A percentile compares a stretch with the other conserved stretches of the same genome.
These are phyloP conservation scores for Exidia glandulosa DNA, from an alignment of 768 basidiomycete genomes.

Conservation along the genomic window DNA sequence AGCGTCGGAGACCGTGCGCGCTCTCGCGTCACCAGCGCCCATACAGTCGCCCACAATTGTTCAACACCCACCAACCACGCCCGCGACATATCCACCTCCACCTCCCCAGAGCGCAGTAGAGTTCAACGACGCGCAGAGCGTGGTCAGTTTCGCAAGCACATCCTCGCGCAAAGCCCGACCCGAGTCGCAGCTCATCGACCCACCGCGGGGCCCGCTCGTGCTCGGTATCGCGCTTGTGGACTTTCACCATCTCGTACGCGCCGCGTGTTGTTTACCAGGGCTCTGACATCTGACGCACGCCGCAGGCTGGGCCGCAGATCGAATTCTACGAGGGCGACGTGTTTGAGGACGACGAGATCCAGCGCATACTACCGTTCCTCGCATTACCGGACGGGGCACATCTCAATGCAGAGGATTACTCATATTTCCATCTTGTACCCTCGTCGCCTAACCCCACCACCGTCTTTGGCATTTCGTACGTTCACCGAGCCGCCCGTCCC, in stretches of 20 bases:
- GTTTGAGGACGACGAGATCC: conserved; percentile 76
- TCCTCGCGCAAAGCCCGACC: conserved; percentile 52
- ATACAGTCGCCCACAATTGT: conserved; percentile 16
- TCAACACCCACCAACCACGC: conserved; percentile 58
- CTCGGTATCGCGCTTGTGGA: conserved; percentile 88
- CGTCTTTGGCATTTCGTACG: conserved; percentile 92
- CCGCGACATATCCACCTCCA: conserved; percentile 15
- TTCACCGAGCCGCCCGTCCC: no score
- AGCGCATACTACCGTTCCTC: conserved; percentile 82
- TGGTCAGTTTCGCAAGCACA: conserved; percentile 32
- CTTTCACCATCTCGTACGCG: conserved; percentile 80
- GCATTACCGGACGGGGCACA: conserved; percentile 97
- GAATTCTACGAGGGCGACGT: conserved; percentile 74
- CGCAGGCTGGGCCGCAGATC: conserved; percentile 82
- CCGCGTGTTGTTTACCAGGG: neutral
- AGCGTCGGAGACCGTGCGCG: neutral
- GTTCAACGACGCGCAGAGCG: conserved; percentile 51
- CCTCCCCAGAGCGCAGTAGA: conserved; percentile 23
- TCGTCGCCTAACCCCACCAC: conserved; percentile 61
- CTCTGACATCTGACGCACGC: conserved; percentile 1
- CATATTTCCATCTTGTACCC: conserved; percentile 87
- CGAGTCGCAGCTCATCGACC: conserved; percentile 61
- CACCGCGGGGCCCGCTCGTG: conserved; percentile 50
- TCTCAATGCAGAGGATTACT: conserved; percentile 82
- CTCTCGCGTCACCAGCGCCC: conserved; percentile 15